Conservation (phyloP, 2,329 filamentous ascomycete genomes). For the Neonectria ditissima region DNA sequence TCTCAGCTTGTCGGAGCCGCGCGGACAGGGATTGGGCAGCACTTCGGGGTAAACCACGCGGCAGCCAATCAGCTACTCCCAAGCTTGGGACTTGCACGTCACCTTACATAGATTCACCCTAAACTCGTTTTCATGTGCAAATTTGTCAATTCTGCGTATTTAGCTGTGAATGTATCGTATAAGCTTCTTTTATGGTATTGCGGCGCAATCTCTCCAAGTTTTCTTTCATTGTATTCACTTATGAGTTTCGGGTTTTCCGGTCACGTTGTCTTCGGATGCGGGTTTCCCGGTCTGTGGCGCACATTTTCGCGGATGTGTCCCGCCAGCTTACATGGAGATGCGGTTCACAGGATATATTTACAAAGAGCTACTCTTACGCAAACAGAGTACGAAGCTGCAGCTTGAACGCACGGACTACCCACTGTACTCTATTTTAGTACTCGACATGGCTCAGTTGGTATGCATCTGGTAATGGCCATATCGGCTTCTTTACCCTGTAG, state of each 20-base stretch:
- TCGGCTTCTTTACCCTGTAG: not conserved
- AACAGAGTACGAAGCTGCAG: not conserved
- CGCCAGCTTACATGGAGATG: not conserved
- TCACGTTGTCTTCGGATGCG: no score
- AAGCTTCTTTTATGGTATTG: no score
- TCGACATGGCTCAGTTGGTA: not conserved
- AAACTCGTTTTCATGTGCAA: not conserved
- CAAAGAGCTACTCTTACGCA: not conserved
- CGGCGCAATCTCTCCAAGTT: no score
- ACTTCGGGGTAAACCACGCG: not conserved
- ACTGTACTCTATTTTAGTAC: not conserved
- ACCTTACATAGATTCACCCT: not conserved
- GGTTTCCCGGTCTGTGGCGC: no score
- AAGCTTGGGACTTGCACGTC: not conserved
- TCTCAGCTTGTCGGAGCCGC: slow-evolving; percentile 27
- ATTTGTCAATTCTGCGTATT: not conserved
- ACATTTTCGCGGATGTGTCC: no score
- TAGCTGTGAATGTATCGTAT: no score
- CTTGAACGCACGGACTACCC: no score
- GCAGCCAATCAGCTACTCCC: slow-evolving; percentile 36
- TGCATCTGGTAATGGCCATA: not conserved
- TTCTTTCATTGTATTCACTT: not conserved
- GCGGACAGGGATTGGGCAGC: slow-evolving; percentile 22
- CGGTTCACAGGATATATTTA: not conserved
- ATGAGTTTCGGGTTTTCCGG: not conserved